Conservation (phyloP, 306 rosid species). For the Rosa multiflora region DNA sequence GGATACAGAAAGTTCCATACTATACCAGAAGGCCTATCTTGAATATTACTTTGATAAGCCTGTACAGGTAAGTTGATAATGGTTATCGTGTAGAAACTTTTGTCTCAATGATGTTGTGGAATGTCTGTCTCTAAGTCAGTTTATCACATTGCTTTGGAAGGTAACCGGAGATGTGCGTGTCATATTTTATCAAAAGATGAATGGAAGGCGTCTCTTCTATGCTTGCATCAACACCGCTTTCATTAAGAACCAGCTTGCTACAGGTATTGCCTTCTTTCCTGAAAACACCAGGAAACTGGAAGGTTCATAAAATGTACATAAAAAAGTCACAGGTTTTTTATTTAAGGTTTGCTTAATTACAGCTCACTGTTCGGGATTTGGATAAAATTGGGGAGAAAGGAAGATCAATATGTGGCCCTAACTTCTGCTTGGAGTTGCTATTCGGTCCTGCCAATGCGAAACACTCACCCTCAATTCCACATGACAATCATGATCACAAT, state of each 20-base stretch:
- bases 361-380: too few species aligned
- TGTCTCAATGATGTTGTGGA: background rate
- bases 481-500: too few species aligned
- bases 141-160: constrained; percentile 29
- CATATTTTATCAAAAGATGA: constrained; percentile 76
- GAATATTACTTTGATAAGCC: too few species aligned
- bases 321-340: too few species aligned
- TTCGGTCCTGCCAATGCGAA: constrained; percentile 87
- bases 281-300: background rate
- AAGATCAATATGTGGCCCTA: constrained; percentile 74
- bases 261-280: constrained; percentile 33
- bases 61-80: too few species aligned
- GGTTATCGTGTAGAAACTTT: too few species aligned
- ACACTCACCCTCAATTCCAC: constrained; percentile 36
- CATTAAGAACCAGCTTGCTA: too few species aligned
- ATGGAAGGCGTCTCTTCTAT: constrained; percentile 91
- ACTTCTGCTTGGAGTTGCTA: constrained; percentile 74
- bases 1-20: constrained; percentile 85
- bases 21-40: constrained; percentile 36
- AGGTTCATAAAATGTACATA: background rate
- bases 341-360: too few species aligned
- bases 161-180: constrained; percentile 85
- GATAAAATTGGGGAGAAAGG: constrained; percentile 33
- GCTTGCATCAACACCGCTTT: constrained; percentile 37
- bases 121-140: constrained; percentile 1